Evolutionary conservation across 2,329 filamentous ascomycete genomes (phyloP).

Genomic region (Anisogramma anomala): DNA sequence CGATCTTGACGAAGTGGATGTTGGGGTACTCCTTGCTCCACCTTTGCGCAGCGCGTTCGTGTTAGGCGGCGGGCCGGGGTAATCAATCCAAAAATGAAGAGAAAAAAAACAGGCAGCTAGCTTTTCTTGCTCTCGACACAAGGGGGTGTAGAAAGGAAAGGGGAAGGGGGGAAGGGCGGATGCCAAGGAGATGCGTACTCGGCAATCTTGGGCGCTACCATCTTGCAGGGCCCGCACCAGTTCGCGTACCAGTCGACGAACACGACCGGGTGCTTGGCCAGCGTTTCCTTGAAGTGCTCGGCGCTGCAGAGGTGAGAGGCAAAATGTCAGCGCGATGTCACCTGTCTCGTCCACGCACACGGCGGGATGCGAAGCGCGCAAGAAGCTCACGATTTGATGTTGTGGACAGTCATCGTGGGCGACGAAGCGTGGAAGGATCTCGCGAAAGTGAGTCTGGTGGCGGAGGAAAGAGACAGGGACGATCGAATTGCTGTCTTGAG

Average conservation of each 20-base stretch:
- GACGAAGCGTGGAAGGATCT: constrained; percentile 27
- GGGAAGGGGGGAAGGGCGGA: not conserved
- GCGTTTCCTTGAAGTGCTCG: constrained; percentile 24
- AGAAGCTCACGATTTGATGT: constrained; percentile 25
- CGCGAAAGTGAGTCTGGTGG: constrained; percentile 17
- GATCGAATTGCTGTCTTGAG: constrained; percentile 13
- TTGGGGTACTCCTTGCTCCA: constrained; percentile 41
- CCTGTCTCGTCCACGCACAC: not conserved
- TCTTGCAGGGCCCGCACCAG: constrained; percentile 95
- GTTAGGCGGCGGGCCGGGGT: no score
- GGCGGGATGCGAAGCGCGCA: not conserved
- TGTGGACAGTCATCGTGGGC: constrained; percentile 33
- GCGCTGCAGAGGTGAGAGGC: constrained; percentile 13
- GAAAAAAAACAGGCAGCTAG: no score
- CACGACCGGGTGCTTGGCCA: constrained; percentile 38
- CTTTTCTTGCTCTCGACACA: not conserved
- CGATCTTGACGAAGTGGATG: constrained; percentile 75
- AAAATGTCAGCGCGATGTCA: not conserved
- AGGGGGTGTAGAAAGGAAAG: not conserved
- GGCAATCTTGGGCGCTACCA: constrained; percentile 65
- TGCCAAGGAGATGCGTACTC: constrained; percentile 36
- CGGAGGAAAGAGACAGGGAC: constrained; percentile 9
- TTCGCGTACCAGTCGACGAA: constrained; percentile 78
- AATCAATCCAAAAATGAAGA: no score
- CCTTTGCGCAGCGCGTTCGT: constrained; percentile 27